Conservation (phyloP, 1,284 basidiomycete species). For the Marasmius tenuissimus region DNA sequence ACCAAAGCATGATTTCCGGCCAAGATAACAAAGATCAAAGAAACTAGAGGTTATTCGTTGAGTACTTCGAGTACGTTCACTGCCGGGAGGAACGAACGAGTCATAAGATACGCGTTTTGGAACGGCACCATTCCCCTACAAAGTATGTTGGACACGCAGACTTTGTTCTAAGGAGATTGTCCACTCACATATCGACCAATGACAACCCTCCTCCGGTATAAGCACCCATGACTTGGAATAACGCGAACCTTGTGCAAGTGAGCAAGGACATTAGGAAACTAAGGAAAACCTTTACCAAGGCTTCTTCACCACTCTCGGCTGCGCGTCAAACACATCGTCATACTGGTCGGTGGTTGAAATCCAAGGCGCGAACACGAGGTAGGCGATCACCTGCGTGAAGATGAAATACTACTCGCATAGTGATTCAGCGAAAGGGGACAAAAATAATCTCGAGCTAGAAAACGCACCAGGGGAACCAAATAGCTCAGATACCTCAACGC, state of each 20-base stretch:
- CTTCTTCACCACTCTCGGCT: conserved; percentile 46
- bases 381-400: conserved; percentile 50
- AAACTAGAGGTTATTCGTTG: conserved; percentile 28
- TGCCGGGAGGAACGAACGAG: conserved; percentile 32
- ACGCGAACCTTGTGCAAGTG: conserved; percentile 35
- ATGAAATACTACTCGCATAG: conserved; percentile 53
- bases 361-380: conserved; percentile 61
- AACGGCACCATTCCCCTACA: conserved; percentile 56
- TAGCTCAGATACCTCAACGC: conserved; percentile 56
- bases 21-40: conserved; percentile 47
- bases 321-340: conserved; percentile 43
- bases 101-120: conserved; percentile 51
- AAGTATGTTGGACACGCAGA: not conserved
- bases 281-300: conserved; percentile 38
- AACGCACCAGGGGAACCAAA: conserved; percentile 44
- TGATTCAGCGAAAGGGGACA: not conserved
- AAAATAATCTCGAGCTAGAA: not conserved
- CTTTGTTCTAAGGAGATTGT: not conserved
- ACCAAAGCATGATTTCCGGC: conserved; percentile 58
- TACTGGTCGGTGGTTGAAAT: conserved; percentile 40
- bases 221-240: conserved; percentile 50
- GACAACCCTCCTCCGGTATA: conserved; percentile 58
- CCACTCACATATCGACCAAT: conserved; percentile 47
- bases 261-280: not conserved
- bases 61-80: not conserved